A percentile compares a stretch with the other conserved stretches of the same genome.
phyloP scores from a whole-genome alignment of 306 rosid genomes.

The Prunus dulcis region DNA sequence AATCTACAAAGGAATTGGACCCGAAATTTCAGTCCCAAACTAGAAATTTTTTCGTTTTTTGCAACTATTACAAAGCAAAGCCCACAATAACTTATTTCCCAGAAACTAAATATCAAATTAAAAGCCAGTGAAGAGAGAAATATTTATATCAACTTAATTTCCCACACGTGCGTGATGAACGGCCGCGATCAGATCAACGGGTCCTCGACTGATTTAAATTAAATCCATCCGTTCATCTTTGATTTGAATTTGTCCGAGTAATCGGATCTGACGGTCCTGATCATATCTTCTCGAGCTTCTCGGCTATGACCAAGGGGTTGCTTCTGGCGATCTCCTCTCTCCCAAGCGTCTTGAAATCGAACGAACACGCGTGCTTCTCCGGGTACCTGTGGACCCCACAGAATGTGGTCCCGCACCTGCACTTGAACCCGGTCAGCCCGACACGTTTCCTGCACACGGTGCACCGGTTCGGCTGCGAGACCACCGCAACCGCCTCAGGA shows the following conservation, averaged over 20 bases:
- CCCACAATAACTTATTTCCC: constrained; percentile 22
- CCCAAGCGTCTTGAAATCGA: constrained; percentile 77
- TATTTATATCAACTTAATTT: constrained; percentile 20
- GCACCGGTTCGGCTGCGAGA: constrained; percentile 56
- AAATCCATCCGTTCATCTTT: neutral
- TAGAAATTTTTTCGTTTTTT: neutral
- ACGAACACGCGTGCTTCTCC: constrained; percentile 79
- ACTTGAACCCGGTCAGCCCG: constrained; percentile 79
- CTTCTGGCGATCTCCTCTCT: constrained; percentile 81
- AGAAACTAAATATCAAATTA: constrained; percentile 6
- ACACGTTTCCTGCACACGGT: constrained; percentile 67
- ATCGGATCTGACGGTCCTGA: constrained; percentile 8
- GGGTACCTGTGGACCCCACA: constrained; percentile 93
- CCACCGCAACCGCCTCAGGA: neutral
- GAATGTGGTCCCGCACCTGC: constrained; percentile 73
- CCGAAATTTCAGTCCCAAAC: constrained; percentile 13
- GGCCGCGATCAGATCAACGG: neutral
- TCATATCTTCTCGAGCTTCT: constrained; percentile 71
- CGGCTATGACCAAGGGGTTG: constrained; percentile 73
- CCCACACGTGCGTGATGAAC: neutral
- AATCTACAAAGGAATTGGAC: constrained; percentile 5
- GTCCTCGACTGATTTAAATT: neutral
- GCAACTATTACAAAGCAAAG: constrained; percentile 7
- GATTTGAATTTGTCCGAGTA: neutral
- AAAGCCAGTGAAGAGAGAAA: neutral